These are phyloP conservation scores for Penicillium psychrosexuale DNA, from an alignment of 2,329 filamentous ascomycete species.

Conservation along the genomic window DNA sequence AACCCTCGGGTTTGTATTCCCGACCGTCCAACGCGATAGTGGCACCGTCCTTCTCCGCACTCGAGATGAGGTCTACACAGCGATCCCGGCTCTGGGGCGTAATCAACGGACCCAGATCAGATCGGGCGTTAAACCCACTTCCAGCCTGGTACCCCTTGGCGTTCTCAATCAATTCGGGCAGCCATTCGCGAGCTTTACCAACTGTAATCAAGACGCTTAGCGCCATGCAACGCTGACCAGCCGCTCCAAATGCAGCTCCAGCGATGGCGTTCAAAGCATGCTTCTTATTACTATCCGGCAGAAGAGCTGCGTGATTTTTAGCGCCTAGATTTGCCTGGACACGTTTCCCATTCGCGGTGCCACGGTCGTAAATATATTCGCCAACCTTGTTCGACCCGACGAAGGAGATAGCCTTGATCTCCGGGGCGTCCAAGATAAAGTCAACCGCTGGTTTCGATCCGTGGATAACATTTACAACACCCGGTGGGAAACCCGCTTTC, in stretches of 20 bases:
- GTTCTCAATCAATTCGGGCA: slow-evolving; percentile 56
- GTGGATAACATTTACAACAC: slow-evolving; percentile 1
- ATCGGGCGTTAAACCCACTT: slow-evolving; percentile 57
- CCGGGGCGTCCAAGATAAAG: slow-evolving; percentile 63
- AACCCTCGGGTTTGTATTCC: background rate
- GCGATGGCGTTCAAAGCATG: background rate
- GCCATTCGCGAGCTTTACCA: slow-evolving; percentile 60
- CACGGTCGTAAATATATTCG: slow-evolving; percentile 62
- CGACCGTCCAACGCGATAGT: slow-evolving; percentile 54
- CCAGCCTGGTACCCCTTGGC: slow-evolving; percentile 57
- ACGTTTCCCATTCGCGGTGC: slow-evolving; percentile 56
- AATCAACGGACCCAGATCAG: slow-evolving; percentile 60
- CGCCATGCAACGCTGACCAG: slow-evolving; percentile 3
- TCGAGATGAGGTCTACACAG: slow-evolving; percentile 56
- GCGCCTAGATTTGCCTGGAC: slow-evolving; percentile 1
- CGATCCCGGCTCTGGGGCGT: slow-evolving; percentile 57
- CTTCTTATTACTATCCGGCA: slow-evolving; percentile 2
- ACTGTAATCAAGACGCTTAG: slow-evolving; percentile 26
- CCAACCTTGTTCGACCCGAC: slow-evolving; percentile 65
- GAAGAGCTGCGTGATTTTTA: background rate
- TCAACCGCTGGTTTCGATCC: slow-evolving; percentile 55
- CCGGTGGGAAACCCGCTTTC: slow-evolving; percentile 49
- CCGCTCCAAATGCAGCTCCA: background rate
- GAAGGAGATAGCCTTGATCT: slow-evolving; percentile 63
- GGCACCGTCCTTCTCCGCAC: slow-evolving; percentile 58